phyloP scores from a whole-genome alignment of 2,329 filamentous ascomycete species.

The Aspergillus sp. region DNA sequence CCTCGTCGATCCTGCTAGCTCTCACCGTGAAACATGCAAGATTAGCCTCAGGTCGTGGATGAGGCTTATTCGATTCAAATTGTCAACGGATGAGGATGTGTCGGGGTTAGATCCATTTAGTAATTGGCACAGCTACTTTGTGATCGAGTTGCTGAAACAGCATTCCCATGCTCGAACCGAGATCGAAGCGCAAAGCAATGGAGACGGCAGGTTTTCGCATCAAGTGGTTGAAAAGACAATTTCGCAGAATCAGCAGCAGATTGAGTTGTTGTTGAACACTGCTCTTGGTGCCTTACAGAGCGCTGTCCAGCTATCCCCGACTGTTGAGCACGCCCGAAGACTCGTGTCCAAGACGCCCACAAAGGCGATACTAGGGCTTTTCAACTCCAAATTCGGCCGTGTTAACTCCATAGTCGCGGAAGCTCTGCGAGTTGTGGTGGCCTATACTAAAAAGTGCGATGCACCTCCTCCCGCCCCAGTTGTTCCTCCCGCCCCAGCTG shows the following conservation, averaged over 20 bases:
- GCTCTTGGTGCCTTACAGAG: slow-evolving; percentile 43
- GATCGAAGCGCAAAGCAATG: slow-evolving; percentile 44
- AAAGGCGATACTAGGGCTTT: slow-evolving; percentile 41
- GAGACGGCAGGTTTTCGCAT: slow-evolving; percentile 32
- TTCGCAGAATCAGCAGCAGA: slow-evolving; percentile 47
- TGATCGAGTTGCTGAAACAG: slow-evolving; percentile 44
- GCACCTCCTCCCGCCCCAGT: slow-evolving; percentile 8
- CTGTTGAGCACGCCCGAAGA: slow-evolving; percentile 31
- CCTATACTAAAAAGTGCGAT: slow-evolving; percentile 29
- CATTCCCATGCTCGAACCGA: slow-evolving; percentile 49
- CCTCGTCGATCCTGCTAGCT: slow-evolving; percentile 48
- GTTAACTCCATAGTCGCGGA: slow-evolving; percentile 41
- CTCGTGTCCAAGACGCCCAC: slow-evolving; percentile 39
- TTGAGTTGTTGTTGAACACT: slow-evolving; percentile 46
- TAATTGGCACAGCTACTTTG: slow-evolving; percentile 47
- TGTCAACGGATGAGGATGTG: slow-evolving; percentile 43
- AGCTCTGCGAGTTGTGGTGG: slow-evolving; percentile 39
- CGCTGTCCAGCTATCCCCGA: slow-evolving; percentile 36
- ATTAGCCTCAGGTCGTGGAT: slow-evolving; percentile 51
- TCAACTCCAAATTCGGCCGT: slow-evolving; percentile 39
- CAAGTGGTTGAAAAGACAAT: slow-evolving; percentile 45
- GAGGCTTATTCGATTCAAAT: slow-evolving; percentile 48
- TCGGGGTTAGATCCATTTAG: slow-evolving; percentile 40
- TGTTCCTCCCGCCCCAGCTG: slow-evolving; percentile 11
- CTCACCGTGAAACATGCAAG: slow-evolving; percentile 51